phyloP scores from a whole-genome alignment of 495 filamentous ascomycete genomes.

The Penicillium desertorum region DNA sequence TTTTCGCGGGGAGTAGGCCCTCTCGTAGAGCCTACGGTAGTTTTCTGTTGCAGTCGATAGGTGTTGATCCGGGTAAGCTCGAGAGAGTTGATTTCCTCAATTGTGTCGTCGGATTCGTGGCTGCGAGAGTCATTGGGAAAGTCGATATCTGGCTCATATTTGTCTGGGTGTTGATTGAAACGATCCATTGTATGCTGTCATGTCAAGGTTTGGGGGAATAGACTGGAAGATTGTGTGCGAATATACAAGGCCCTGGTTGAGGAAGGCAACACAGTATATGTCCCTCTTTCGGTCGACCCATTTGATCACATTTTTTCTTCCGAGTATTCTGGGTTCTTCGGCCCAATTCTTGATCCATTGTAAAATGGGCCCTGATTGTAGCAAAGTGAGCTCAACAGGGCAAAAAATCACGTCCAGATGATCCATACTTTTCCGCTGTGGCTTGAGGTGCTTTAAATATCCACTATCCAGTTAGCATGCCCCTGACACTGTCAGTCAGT shows the following conservation, averaged over 20 bases:
- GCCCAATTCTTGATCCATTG: conserved; percentile 2
- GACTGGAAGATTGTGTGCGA: background rate
- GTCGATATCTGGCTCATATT: conserved; percentile 2
- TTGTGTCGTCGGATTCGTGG: conserved; percentile 12
- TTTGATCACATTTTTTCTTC: background rate
- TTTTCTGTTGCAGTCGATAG: conserved; percentile 32
- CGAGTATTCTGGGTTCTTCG: background rate
- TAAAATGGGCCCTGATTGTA: conserved; percentile 10
- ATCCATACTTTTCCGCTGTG: conserved; percentile 23
- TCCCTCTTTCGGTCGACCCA: background rate
- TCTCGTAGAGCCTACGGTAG: conserved; percentile 29
- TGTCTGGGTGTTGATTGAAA: background rate
- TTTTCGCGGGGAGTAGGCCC: conserved; percentile 27
- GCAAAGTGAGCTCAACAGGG: conserved; percentile 7
- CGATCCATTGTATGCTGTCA: conserved; percentile 4
- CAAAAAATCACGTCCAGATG: background rate
- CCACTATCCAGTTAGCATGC: conserved; percentile 9
- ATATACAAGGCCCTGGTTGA: background rate
- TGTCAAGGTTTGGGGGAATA: background rate
- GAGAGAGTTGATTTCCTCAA: conserved; percentile 17
- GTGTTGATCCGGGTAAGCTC: conserved; percentile 33
- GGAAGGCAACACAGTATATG: conserved; percentile 3
- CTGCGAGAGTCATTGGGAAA: conserved; percentile 8
- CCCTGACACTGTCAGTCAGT: background rate
- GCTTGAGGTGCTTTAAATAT: background rate